Base-by-base conservation (phyloP, 2,329 filamentous ascomycete genomes). In the Chrysoporthe austroafricana region DNA sequence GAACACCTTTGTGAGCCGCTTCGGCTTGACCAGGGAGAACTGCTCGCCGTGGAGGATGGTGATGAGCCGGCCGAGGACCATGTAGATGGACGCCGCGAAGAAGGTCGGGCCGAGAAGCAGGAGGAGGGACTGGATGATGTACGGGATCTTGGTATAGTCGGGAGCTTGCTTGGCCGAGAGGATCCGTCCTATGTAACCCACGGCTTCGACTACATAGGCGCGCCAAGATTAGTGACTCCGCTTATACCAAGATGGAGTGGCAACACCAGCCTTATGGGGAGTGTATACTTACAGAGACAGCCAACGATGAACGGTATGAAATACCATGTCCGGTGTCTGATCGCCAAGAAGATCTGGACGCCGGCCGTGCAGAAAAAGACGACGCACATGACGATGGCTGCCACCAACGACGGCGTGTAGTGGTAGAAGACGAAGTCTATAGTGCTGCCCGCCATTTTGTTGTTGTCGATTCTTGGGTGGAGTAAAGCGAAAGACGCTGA, bases 291-390 rank as follows among this genome's bases (percentile, higher is more conserved):
- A 85, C 83, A 84, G n/a, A 81, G 66, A 26, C 82, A 82, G n/a
- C 84, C 84, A n/a, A 86, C 73, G 6, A 83, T 70, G 58, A 87
- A 83, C 0, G 85, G 81, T 1, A 83, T 80, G 71, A 85, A 82
- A 73, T 83, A 86, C 81, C 82, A 86, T 1, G 81, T 81, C 44
- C 78, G 75, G 2, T 76, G 76, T 21, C 72, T 73, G 44, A 80
- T 34, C 42, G 84, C 70, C 56, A 80, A 77, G 36, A 73, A 77
- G 18, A 72, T 63, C 66, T 85, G 83, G 0, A 77, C 62, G 0
- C 73, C 42, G 0, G 81, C 76, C 2, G 79, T 73, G 42, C 79
- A 57, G 11, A 73, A 71, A 68, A 85, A 82, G n/a, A 83, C 63
- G 9, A 77, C 71, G 18, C 79, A 73, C 63, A 82, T 81, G 39